A percentile compares a stretch with the other conserved stretches of the same genome.
These are phyloP conservation scores for Botrytis elliptica DNA, from an alignment of 2,329 filamentous ascomycete genomes.

Conservation along the genomic window DNA sequence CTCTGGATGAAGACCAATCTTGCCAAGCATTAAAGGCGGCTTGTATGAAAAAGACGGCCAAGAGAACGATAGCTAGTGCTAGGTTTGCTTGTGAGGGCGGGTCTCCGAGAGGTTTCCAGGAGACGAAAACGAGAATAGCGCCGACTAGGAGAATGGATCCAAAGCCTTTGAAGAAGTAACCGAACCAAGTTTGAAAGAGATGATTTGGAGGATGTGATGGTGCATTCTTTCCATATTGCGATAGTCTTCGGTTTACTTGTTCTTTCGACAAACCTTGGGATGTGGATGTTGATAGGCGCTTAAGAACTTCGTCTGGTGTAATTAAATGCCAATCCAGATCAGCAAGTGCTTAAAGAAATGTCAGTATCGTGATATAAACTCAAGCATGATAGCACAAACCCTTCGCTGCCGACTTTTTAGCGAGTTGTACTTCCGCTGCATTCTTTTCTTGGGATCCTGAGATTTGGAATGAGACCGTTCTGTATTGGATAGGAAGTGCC, in stretches of 20 bases:
- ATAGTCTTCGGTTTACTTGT: conserved; percentile 53
- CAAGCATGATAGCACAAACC: conserved; percentile 38
- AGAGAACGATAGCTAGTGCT: conserved; percentile 69
- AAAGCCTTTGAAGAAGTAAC: conserved; percentile 76
- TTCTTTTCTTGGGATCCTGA: conserved; percentile 51
- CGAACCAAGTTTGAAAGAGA: conserved; percentile 39
- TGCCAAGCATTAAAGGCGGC: conserved; percentile 67
- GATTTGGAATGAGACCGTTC: conserved; percentile 55
- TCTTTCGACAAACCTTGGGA: conserved; percentile 57
- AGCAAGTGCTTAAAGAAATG: conserved; percentile 42
- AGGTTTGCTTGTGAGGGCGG: conserved; percentile 67
- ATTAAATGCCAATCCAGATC: conserved; percentile 67
- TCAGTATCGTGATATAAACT: neutral
- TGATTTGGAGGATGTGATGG: conserved; percentile 56
- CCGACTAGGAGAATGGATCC: conserved; percentile 67
- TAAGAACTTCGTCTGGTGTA: conserved; percentile 53
- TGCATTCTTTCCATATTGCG: conserved; percentile 63
- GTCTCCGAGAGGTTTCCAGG: conserved; percentile 71
- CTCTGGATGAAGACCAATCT: conserved; percentile 70
- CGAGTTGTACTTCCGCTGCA: conserved; percentile 42
- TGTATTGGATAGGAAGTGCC: conserved; percentile 51
- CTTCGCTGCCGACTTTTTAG: conserved; percentile 46
- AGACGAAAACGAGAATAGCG: conserved; percentile 68
- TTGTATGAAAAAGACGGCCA: conserved; percentile 66
- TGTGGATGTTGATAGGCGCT: conserved; percentile 55